Percentiles rank a stretch among this genome's conserved stretches.
phyloP scores from a whole-genome alignment of 345 rosid genomes.

The Eucalyptus shirleyi region DNA sequence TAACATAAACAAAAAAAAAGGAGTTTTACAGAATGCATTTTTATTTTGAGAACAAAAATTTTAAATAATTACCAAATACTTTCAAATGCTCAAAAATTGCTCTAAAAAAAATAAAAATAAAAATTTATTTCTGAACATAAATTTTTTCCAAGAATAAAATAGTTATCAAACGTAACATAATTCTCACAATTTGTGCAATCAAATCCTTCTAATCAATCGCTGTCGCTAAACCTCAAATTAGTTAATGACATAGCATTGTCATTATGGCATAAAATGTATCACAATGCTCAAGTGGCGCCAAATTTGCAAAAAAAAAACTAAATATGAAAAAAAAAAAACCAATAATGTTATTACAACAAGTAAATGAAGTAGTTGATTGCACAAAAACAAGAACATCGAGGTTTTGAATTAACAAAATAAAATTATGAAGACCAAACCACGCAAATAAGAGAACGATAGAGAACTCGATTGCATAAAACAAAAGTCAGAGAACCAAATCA shows the following conservation, averaged over 20 bases:
- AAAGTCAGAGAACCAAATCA: background rate
- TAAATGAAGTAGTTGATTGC: background rate
- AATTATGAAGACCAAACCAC: background rate
- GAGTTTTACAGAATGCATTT: too few relatives aligned
- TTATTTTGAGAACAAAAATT: too few relatives aligned
- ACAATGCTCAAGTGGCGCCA: background rate
- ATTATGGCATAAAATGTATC: background rate
- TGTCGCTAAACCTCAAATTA: rapidly evolving
- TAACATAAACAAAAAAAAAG: too few relatives aligned
- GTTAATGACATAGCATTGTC: background rate
- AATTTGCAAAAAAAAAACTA: background rate
- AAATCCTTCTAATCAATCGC: rapidly evolving
- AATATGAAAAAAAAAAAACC: background rate
- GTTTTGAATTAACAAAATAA: background rate
- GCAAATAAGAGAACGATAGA: rapidly evolving
- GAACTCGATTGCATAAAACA: background rate
- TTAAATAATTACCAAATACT: rapidly evolving
- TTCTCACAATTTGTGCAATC: background rate
- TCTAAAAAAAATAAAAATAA: rapidly evolving
- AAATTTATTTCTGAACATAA: rapidly evolving
- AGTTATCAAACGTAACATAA: rapidly evolving
- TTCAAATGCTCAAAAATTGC: rapidly evolving
- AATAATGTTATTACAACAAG: rapidly evolving
- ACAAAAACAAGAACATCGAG: background rate
- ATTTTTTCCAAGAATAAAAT: rapidly evolving